A percentile compares a stretch with the other conserved stretches of the same genome.
Conservation (phyloP, 495 filamentous ascomycete genomes). For the Talaromyces trachyspermus region DNA sequence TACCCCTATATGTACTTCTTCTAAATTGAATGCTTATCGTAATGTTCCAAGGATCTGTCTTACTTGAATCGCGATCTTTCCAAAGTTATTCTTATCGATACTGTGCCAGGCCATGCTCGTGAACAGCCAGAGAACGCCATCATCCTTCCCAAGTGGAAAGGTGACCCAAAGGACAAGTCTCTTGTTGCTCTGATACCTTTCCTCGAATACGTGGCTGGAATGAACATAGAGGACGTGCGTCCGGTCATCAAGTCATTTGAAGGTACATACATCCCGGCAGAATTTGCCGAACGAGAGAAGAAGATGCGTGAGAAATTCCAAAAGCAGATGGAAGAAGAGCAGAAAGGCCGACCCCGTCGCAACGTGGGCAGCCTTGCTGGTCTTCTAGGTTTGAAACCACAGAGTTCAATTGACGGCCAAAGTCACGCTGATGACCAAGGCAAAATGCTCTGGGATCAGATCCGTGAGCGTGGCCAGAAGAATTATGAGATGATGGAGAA, state of each 20-base stretch:
- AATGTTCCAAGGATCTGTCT: slow-evolving; percentile 65
- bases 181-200: slow-evolving; percentile 87
- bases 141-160: slow-evolving; percentile 82
- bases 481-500: slow-evolving; percentile 82
- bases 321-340: slow-evolving; percentile 64
- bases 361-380: slow-evolving; percentile 57
- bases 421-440: slow-evolving; percentile 67
- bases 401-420: slow-evolving; percentile 53
- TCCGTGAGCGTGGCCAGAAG: slow-evolving; percentile 82
- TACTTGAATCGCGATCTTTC: slow-evolving; percentile 93
- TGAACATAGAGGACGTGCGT: slow-evolving; percentile 80
- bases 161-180: slow-evolving; percentile 70
- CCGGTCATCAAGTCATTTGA: slow-evolving; percentile 81
- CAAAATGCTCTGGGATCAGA: slow-evolving; percentile 92
- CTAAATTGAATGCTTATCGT: background rate
- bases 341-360: slow-evolving; percentile 51
- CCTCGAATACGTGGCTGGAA: slow-evolving; percentile 92
- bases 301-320: slow-evolving; percentile 72
- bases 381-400: slow-evolving; percentile 67
- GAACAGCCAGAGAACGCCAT: slow-evolving; percentile 92
- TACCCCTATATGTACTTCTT: background rate
- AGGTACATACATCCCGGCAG: slow-evolving; percentile 73
- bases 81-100: slow-evolving; percentile 90
- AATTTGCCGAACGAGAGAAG: slow-evolving; percentile 85
- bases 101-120: slow-evolving; percentile 67